Base-by-base conservation (phyloP, 768 basidiomycete genomes). In the Termitomyces sp. region DNA sequence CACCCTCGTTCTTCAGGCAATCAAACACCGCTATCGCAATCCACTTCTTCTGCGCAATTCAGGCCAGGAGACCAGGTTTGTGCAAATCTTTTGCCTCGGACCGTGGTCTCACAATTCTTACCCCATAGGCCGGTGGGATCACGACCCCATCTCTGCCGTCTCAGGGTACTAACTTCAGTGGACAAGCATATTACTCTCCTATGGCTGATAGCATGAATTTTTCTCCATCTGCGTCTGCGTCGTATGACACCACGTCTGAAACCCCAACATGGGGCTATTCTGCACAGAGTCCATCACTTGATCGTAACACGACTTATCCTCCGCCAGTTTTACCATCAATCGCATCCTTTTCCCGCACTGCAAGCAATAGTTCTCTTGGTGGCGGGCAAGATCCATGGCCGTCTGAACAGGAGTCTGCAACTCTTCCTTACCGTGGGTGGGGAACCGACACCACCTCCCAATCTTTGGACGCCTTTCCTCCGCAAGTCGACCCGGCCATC, bases 231-330 rank as follows among this genome's bases (percentile, higher is more conserved):
- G 63, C 73, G 40, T 59, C 77, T 18, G 63, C 73, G 46, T 64
- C 74, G 6, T 75, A 79, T 60, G 77, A 76, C 48, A 63, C 71
- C 44, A 54, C 80, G 32, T 76, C 79, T 52, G 69, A 77, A 32
- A 59, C 78, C 11, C 71, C 82, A 27, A 66, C 76, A 35, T 89
- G 87, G 86, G 79, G 73, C 7, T 88, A 88, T 63, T 58, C 65
- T 36, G 50, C 77, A 54, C 62, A 70, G 62, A 58, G 72, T 55
- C 66, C 78, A 55, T 54, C 68, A 56, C 59, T 75, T 53, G 75
- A 76, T 64, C 82, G 73, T 61, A 82, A 66, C 67, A 72, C 72
- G n/a, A 71, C 66, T 25, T 80, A 72, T 60, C 73, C 78, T 39
- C 76, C 79, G 49, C 77, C 80, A 2, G 73, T 77, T 44, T 70